These are phyloP conservation scores for Erucastrum elatum DNA, from an alignment of 345 rosid species.

Conservation along the genomic window DNA sequence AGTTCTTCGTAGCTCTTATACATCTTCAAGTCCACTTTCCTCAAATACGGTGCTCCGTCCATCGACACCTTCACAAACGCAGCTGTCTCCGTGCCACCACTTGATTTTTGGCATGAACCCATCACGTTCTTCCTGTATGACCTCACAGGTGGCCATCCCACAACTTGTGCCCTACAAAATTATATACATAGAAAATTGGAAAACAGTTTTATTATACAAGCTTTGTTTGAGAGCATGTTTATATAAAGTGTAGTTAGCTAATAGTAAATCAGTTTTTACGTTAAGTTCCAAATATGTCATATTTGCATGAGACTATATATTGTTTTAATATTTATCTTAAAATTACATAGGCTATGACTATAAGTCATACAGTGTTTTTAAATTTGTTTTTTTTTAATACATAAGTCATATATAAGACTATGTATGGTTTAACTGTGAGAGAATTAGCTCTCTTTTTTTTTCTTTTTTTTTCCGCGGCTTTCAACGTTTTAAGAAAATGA, in stretches of 20 bases:
- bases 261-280: not conserved
- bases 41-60: constrained; percentile 96
- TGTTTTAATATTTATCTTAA: not conserved
- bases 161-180: constrained; percentile 68
- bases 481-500: not conserved
- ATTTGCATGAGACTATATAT: not conserved
- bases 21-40: constrained; percentile 80
- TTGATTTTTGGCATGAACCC: constrained; percentile 46
- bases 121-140: constrained; percentile 73
- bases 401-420: not conserved
- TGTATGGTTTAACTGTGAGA: not conserved
- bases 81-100: constrained; percentile 29
- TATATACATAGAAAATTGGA: not conserved
- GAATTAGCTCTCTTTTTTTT: not conserved
- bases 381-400: no score
- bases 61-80: constrained; percentile 84
- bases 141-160: constrained; percentile 96
- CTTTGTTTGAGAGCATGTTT: not conserved
- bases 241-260: not conserved
- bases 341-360: no score
- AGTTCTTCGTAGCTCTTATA: constrained; percentile 70
- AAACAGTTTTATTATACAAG: constrained; percentile 1
- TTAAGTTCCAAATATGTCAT: not conserved
- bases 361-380: no score
- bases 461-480: not conserved